Base-by-base conservation (phyloP, 1,284 basidiomycete species). In the Sanghuangporus baumii region DNA sequence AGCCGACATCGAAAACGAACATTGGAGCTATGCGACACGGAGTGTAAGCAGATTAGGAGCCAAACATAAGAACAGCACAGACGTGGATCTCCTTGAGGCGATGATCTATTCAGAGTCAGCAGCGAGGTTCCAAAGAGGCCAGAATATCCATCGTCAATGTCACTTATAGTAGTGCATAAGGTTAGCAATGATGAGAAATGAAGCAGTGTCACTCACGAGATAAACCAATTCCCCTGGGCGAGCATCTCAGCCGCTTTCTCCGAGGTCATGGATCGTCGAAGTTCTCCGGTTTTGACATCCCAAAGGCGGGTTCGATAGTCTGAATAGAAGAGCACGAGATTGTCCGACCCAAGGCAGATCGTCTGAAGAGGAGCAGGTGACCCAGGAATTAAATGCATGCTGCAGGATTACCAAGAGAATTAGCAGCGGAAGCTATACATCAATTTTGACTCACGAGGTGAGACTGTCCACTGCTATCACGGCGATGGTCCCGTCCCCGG, bases 221-320 rank as follows among this genome's bases (percentile, higher is more conserved):
- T 81, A 14, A 74, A 74, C 94, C 93, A 96, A 0, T 80, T 82
- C 1, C 86, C 86, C 65, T 89, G 81, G 1, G 73, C 73, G 3
- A 96, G 70, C 64, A 94, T 78, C 57, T 93, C 92, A 57, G 86
- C 81, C 0, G 88, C 92, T 69, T 92, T 94, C 48, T 89, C 88
- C 1, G 80, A 70, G 3, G 81, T 83, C 78, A 93, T 92, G 0
- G 93, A 92, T 46, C 95, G 79, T 78, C 94, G 84, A 68, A 98
- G 89, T 71, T 97, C 94, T 58, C 84, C 83, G 0, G 88, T 89
- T 63, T 86, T 83, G n/a, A 90, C 76, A 71, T 97, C 92, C 94
- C 96, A 99, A 1, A 96, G 75, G 36, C 96, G 80, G 2, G 91
- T 91, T 61, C 89, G 85, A 2, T 83, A 84, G 66, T 93, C 88